These are phyloP conservation scores for Cercospora zeina DNA, from an alignment of 2,329 filamentous ascomycete genomes.

Conservation along the genomic window DNA sequence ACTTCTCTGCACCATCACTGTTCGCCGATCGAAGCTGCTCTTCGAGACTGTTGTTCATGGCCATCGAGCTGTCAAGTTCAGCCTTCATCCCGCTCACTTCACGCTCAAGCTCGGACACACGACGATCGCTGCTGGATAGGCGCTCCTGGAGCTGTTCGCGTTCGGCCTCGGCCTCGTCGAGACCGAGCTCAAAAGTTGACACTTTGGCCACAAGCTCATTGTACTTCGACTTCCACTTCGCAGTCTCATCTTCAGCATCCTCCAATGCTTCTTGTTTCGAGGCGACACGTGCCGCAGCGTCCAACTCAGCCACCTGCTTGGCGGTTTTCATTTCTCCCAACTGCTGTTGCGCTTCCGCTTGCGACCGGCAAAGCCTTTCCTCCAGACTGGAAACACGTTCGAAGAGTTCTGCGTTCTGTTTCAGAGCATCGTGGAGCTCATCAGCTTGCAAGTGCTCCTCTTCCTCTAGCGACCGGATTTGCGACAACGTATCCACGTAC, in stretches of 20 bases:
- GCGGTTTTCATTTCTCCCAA: constrained; percentile 43
- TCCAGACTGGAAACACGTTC: constrained; percentile 46
- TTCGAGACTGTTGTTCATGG: constrained; percentile 21
- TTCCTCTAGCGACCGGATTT: constrained; percentile 44
- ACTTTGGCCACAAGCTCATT: constrained; percentile 19
- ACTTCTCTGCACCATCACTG: constrained; percentile 18
- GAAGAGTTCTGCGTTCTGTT: constrained; percentile 46
- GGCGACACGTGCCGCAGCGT: constrained; percentile 46
- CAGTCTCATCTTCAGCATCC: constrained; percentile 44
- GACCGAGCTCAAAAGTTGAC: constrained; percentile 16
- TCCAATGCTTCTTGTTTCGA: constrained; percentile 50
- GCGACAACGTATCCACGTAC: constrained; percentile 41
- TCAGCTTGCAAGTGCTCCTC: constrained; percentile 44
- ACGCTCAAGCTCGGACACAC: constrained; percentile 12
- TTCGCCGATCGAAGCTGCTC: constrained; percentile 21
- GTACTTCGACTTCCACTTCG: constrained; percentile 18
- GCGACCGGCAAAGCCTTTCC: constrained; percentile 28
- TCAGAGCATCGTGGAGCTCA: constrained; percentile 44
- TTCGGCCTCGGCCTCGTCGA: constrained; percentile 20
- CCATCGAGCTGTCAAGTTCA: constrained; percentile 9
- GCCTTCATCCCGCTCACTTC: constrained; percentile 1
- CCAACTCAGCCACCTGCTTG: constrained; percentile 50
- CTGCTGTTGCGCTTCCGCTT: constrained; percentile 40
- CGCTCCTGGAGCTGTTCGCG: constrained; percentile 19
- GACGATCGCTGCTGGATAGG: not conserved